These are phyloP conservation scores for Penicillium sp. DNA, from an alignment of 2,329 filamentous ascomycete genomes.

Conservation along the genomic window DNA sequence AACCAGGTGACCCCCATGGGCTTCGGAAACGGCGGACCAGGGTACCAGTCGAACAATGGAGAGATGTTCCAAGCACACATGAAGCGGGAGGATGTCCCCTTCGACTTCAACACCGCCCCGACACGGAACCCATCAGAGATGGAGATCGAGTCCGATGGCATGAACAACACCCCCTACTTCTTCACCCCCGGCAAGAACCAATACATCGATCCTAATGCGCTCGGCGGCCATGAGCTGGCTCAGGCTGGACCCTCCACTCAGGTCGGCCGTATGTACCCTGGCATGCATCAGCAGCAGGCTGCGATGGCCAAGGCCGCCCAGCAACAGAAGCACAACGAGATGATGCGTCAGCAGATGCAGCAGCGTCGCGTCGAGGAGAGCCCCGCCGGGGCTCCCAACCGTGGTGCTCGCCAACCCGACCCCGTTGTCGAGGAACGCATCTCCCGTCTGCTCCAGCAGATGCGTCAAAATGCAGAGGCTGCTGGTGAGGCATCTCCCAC, in stretches of 20 bases:
- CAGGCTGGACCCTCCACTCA: slow-evolving; percentile 52
- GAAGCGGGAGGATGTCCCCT: slow-evolving; percentile 42
- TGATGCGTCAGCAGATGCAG: slow-evolving; percentile 57
- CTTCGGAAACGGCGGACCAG: slow-evolving; percentile 36
- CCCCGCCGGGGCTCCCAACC: slow-evolving; percentile 30
- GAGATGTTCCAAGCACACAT: slow-evolving; percentile 55
- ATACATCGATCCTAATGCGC: slow-evolving; percentile 71
- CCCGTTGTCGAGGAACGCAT: slow-evolving; percentile 88
- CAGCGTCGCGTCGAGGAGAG: slow-evolving; percentile 30
- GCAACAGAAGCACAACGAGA: slow-evolving; percentile 61
- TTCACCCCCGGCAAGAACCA: slow-evolving; percentile 53
- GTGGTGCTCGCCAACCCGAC: slow-evolving; percentile 51
- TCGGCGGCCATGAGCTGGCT: slow-evolving; percentile 61
- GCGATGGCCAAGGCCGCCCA: slow-evolving; percentile 71
- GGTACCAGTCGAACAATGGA: slow-evolving; percentile 52
- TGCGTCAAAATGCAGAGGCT: slow-evolving; percentile 70
- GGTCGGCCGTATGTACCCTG: slow-evolving; percentile 79
- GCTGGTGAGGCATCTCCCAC: slow-evolving; percentile 49
- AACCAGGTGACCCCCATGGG: slow-evolving; percentile 56
- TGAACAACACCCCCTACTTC: slow-evolving; percentile 62
- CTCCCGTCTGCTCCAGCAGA: slow-evolving; percentile 84
- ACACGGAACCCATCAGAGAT: slow-evolving; percentile 55
- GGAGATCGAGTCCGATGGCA: slow-evolving; percentile 69
- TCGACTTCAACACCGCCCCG: slow-evolving; percentile 70
- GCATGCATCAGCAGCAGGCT: slow-evolving; percentile 87